Evolutionary conservation across 495 filamentous ascomycete species (phyloP), one percentile per base, ranked within the genome.

Genomic region (Bryoglossum gracile): DNA sequence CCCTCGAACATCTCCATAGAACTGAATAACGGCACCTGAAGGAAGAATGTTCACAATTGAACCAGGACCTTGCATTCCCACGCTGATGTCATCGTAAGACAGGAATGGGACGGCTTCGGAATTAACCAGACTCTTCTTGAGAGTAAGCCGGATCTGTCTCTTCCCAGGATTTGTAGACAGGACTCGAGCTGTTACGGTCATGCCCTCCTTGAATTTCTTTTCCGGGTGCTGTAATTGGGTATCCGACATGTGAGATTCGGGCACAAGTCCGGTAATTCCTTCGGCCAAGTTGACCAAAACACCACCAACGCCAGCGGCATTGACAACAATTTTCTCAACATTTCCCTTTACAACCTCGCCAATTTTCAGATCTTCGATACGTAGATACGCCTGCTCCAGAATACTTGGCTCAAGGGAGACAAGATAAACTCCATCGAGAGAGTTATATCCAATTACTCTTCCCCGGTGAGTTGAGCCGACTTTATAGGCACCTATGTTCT

Each of bases 41-140:
- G 73, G 61, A 36, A 89, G 68, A 10, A 97, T 63, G 37, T 81
- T 92, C 53, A 94, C 69, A 43, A 98, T 80, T 5, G 89, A 95
- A 49, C 91, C 94, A 16, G 81, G 84, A 21, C 80, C 82, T 55
- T 89, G 83, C 48, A 80, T 72, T 5, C 87, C 88, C 39, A 82
- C 71, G 13, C 66, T 57, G 21, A 94, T 74, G 21, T 80, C 70
- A 26, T 82, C 72, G 61, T 89, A 95, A 16, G 83, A 79, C 51
- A 80, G 77, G 75, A 92, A 85, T 11, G 84, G 73, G 10, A 76
- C 68, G 4, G 77, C 74, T 26, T 94, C 89, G 6, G 84, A 91
- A 67, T 95, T 94, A 53, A 98, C 76, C 42, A 98, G 73, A 16
- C 83, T 86, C 71, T 96, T 98, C 71, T 96, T 97, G 50, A 98